Evolutionary conservation across 371 early-diverging fungal species (phyloP).

Genomic region (Mortierella sp.): DNA sequence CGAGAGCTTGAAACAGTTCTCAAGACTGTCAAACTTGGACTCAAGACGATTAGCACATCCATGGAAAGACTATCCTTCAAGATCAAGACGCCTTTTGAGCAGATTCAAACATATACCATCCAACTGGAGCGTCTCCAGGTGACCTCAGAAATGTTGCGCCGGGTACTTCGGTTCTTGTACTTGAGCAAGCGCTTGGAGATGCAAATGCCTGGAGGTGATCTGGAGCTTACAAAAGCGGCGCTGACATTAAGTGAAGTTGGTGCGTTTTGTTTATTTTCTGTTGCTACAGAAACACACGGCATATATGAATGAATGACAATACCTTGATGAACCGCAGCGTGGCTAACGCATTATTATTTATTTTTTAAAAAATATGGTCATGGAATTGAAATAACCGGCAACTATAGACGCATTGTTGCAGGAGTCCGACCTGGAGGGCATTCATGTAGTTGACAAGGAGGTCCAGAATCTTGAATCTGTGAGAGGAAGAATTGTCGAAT

Average conservation of each 20-base stretch:
- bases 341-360: neutral
- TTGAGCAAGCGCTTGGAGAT: slow-evolving; percentile 71
- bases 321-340: too few relatives aligned
- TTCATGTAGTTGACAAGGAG: slow-evolving; percentile 73
- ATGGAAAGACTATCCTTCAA: slow-evolving; percentile 71
- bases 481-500: slow-evolving; percentile 61
- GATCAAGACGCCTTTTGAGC: slow-evolving; percentile 71
- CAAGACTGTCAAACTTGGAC: slow-evolving; percentile 66
- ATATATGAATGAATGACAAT: neutral
- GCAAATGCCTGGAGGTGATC: slow-evolving; percentile 66
- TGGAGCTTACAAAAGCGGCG: slow-evolving; percentile 71
- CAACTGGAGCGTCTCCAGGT: slow-evolving; percentile 76
- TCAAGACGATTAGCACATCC: slow-evolving; percentile 68
- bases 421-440: slow-evolving; percentile 75
- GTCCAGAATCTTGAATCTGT: slow-evolving; percentile 61
- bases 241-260: slow-evolving; percentile 69
- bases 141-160: slow-evolving; percentile 74
- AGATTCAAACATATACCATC: slow-evolving; percentile 67
- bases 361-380: neutral
- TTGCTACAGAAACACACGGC: neutral
- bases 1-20: slow-evolving; percentile 72
- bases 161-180: slow-evolving; percentile 74
- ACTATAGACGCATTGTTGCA: slow-evolving; percentile 63
- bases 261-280: slow-evolving; percentile 21
- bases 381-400: neutral